These are phyloP conservation scores for Ascochyta fabae DNA, from an alignment of 2,329 filamentous ascomycete genomes.

Conservation along the genomic window DNA sequence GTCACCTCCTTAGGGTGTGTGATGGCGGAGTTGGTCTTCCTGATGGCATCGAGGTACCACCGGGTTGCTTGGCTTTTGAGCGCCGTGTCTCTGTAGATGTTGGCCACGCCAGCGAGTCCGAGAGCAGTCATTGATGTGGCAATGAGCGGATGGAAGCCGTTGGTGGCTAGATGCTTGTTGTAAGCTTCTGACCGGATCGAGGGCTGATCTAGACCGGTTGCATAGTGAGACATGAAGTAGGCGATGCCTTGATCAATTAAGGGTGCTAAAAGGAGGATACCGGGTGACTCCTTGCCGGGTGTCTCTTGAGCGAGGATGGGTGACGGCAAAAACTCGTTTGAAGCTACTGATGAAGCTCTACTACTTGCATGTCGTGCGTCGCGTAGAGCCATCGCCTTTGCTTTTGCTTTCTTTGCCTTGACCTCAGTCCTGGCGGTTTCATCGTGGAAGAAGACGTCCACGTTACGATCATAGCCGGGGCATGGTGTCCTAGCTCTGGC, in stretches of 20 bases:
- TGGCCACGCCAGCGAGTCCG: constrained; percentile 42
- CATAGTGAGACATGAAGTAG: constrained; percentile 43
- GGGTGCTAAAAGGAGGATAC: constrained; percentile 24
- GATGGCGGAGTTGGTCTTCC: constrained; percentile 42
- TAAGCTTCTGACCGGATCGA: constrained; percentile 32
- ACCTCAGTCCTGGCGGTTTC: constrained; percentile 36
- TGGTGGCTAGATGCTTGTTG: constrained; percentile 33
- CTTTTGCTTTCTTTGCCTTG: constrained; percentile 40
- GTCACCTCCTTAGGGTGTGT: constrained; percentile 33
- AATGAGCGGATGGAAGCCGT: constrained; percentile 43
- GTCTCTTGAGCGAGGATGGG: constrained; percentile 8
- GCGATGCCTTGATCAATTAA: constrained; percentile 41
- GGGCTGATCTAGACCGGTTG: constrained; percentile 37
- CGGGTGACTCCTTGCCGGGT: constrained; percentile 11
- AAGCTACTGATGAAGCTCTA: not conserved
- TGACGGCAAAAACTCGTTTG: not conserved
- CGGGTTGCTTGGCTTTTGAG: constrained; percentile 38
- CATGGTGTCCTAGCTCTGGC: constrained; percentile 30
- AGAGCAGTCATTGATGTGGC: constrained; percentile 45
- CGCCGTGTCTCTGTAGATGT: constrained; percentile 32
- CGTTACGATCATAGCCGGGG: constrained; percentile 40
- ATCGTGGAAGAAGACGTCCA: constrained; percentile 42
- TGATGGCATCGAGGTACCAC: constrained; percentile 43
- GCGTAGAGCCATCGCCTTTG: constrained; percentile 37
- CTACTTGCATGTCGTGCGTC: constrained; percentile 14